Percentiles rank a stretch among this genome's conserved stretches.
Conservation (phyloP, 2,329 filamentous ascomycete species). For the Rutstroemia sp. region DNA sequence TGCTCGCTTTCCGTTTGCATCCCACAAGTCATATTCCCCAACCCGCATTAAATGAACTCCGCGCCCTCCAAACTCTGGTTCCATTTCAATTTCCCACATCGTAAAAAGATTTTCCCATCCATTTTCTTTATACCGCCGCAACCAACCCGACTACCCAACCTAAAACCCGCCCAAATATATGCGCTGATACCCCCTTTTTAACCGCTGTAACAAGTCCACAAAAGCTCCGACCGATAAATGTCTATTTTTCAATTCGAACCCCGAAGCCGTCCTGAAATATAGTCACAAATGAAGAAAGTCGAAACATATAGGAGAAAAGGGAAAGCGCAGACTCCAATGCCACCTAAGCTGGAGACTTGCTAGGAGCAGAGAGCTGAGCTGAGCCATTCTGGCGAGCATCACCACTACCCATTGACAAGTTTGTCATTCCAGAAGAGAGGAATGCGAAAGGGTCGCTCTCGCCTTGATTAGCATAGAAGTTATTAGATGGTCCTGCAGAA, state of each 20-base stretch:
- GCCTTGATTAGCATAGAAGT: slow-evolving; percentile 53
- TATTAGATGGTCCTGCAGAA: slow-evolving; percentile 66
- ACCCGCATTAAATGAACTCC: slow-evolving; percentile 32
- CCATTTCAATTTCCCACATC: slow-evolving; percentile 23
- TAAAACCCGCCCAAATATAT: slow-evolving; percentile 17
- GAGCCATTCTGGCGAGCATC: slow-evolving; percentile 57
- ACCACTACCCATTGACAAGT: slow-evolving; percentile 61
- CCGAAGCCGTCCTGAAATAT: slow-evolving; percentile 30
- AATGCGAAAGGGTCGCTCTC: slow-evolving; percentile 76
- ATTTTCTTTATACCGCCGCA: slow-evolving; percentile 27
- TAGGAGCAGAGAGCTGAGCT: slow-evolving; percentile 27
- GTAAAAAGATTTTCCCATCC: slow-evolving; percentile 16
- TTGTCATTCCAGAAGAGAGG: slow-evolving; percentile 65
- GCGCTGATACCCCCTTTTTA: slow-evolving; percentile 20
- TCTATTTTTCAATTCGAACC: slow-evolving; percentile 28
- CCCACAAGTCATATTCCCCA: slow-evolving; percentile 20
- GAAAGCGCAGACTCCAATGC: slow-evolving; percentile 18
- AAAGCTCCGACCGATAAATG: slow-evolving; percentile 22
- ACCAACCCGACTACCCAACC: slow-evolving; percentile 11
- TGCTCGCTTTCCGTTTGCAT: slow-evolving; percentile 12
- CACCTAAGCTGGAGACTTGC: slow-evolving; percentile 30
- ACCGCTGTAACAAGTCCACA: slow-evolving; percentile 24
- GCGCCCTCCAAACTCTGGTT: slow-evolving; percentile 18
- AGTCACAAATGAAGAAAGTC: slow-evolving; percentile 26
- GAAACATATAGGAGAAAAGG: slow-evolving; percentile 25